Evolutionary conservation across 2,329 filamentous ascomycete species (phyloP), one percentile per base, ranked within the genome.

Genomic region (Aspergillus japonicus): DNA sequence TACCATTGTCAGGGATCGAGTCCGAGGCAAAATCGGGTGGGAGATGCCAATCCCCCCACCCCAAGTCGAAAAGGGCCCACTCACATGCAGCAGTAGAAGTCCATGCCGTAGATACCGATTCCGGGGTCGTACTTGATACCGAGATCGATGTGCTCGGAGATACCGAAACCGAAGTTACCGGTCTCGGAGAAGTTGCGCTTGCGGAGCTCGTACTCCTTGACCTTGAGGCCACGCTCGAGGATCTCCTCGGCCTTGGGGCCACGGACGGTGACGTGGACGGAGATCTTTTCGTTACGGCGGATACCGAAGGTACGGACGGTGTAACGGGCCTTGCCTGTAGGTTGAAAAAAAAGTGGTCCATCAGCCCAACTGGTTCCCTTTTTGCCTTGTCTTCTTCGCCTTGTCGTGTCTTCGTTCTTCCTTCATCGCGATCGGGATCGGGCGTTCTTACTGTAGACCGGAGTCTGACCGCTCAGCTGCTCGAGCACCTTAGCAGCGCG

Each of bases 301-400:
- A 99, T 99, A 89, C 95, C 95, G 84, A 99, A 99, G 79, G 94
- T 98, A 86, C 95, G 94, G 88, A 99, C 95, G 74, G 95, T 99
- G 89, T 98, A 99, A 79, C 95, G 92, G 82, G 95, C 95, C 91
- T 99, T 99, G 92, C 90, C 91, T 93, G 76, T 73, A 58, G 52
- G 61, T 59, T 59, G 54, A 47, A 65, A 57, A 64, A 68, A 65
- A 58, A 64, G 67, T 68, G 57, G 54, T 62, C 50, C 50, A 62
- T 69, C 62, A 68, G 68, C 50, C 53, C 60, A 47, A 50, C 23
- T 19, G 47, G 10, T 35, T 57, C 23, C 21, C 23, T 59, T 52
- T 16, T 14, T n/a, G 29, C 26, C 49, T 23, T 26, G 49, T 16
- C 51, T 21, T 53, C 21, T 47, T n/a, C 31, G 58, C 7, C 23